These are phyloP conservation scores for Vigna hirtella DNA, from an alignment of 306 rosid genomes.

Conservation along the genomic window DNA sequence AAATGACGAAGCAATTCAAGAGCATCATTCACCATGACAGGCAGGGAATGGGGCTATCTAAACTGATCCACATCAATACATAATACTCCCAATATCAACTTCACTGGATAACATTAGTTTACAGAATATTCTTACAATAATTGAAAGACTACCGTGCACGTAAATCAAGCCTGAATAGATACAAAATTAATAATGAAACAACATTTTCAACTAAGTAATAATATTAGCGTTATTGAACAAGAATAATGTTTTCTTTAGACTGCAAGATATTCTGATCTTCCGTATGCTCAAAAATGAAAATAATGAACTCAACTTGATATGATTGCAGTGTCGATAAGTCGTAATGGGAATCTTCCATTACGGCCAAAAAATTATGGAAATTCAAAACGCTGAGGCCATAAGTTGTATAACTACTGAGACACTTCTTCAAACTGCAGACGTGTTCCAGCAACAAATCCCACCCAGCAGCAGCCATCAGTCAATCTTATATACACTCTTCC, in stretches of 20 bases:
- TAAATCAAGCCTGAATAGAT: not conserved
- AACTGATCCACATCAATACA: not conserved
- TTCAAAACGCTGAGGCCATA: constrained; percentile 1
- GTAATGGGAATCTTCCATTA: constrained; percentile 15
- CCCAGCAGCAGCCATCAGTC: constrained; percentile 32
- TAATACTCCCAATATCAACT: not conserved
- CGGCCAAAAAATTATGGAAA: constrained; percentile 11
- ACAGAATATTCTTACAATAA: not conserved
- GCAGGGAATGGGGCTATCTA: too few species aligned
- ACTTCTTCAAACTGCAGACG: constrained; percentile 7
- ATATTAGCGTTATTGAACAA: not conserved
- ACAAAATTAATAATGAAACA: constrained; percentile 10
- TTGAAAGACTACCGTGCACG: not conserved
- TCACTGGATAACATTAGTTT: not conserved
- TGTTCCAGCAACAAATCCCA: constrained; percentile 20
- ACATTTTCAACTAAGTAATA: not conserved
- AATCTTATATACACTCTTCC: constrained; percentile 54
- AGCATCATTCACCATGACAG: too few species aligned
- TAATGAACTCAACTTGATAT: constrained; percentile 20
- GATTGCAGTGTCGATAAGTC: not conserved
- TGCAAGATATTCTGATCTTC: constrained; percentile 2
- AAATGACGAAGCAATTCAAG: too few species aligned
- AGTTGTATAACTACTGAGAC: not conserved
- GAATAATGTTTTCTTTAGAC: not conserved
- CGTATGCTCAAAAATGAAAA: constrained; percentile 31